phyloP scores from a whole-genome alignment of 805 yeast genomes.

The Hanseniaspora valbyensis region DNA sequence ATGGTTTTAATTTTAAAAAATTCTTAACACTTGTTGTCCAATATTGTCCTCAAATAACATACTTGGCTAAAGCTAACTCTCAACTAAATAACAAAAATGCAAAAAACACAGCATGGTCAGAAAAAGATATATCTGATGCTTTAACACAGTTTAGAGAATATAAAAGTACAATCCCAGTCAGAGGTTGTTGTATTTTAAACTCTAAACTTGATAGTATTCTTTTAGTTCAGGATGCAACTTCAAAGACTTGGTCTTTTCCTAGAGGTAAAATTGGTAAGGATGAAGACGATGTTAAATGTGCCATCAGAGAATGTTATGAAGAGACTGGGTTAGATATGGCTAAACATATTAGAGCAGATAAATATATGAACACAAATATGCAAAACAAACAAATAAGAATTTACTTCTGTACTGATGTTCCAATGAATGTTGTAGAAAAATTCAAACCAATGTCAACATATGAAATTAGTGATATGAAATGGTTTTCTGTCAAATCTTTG shows the following conservation, averaged over 20 bases:
- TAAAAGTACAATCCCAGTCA: conserved; percentile 82
- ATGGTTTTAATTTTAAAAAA: conserved; percentile 51
- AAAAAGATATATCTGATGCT: conserved; percentile 64
- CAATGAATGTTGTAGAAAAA: conserved; percentile 45
- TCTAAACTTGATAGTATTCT: conserved; percentile 56
- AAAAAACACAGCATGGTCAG: conserved; percentile 54
- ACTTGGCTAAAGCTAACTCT: conserved; percentile 6
- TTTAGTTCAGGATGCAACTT: conserved; percentile 74
- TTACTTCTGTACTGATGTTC: conserved; percentile 63
- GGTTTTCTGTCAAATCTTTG: conserved; percentile 52
- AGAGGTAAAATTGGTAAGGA: conserved; percentile 92
- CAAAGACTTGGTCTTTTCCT: conserved; percentile 88
- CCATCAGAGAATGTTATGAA: conserved; percentile 81
- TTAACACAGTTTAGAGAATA: conserved; percentile 68
- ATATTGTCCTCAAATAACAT: conserved; percentile 52
- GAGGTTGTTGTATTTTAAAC: conserved; percentile 88
- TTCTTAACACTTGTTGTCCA: conserved; percentile 61
- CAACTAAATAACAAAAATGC: neutral
- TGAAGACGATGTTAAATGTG: conserved; percentile 81
- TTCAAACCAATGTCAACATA: conserved; percentile 77
- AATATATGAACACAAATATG: conserved; percentile 69
- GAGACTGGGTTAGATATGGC: conserved; percentile 86
- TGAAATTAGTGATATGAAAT: conserved; percentile 74
- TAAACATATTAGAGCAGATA: conserved; percentile 53
- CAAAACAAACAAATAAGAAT: conserved; percentile 78